Conservation (phyloP, 495 filamentous ascomycete species). For the Neurospora sp. region DNA sequence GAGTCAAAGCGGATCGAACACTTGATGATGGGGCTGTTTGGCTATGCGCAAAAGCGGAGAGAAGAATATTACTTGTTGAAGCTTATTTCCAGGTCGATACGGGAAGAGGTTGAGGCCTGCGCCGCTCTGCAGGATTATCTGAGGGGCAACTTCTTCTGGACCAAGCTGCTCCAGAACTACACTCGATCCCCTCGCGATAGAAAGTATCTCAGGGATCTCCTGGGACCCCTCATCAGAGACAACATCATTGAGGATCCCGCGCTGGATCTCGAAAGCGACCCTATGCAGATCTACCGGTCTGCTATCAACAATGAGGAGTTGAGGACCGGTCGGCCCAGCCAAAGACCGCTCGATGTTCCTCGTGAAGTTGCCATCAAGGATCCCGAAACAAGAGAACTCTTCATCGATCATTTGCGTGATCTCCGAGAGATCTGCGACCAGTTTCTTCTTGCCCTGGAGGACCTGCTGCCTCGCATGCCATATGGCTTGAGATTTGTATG, state of each 20-base stretch:
- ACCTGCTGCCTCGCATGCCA: constrained; percentile 76
- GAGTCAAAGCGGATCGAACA: constrained; percentile 87
- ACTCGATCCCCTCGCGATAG: constrained; percentile 85
- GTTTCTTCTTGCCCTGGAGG: constrained; percentile 71
- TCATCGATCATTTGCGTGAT: constrained; percentile 88
- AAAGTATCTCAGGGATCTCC: constrained; percentile 77
- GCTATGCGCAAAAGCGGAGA: constrained; percentile 89
- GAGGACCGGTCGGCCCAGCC: constrained; percentile 74
- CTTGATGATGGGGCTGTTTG: constrained; percentile 93
- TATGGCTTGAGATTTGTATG: constrained; percentile 88
- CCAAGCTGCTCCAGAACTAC: constrained; percentile 75
- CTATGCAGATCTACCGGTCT: constrained; percentile 92
- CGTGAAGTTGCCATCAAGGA: constrained; percentile 90
- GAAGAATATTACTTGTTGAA: constrained; percentile 97
- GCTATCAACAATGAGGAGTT: constrained; percentile 95
- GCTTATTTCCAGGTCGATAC: constrained; percentile 69
- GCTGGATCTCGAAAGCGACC: constrained; percentile 91
- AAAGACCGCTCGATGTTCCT: constrained; percentile 66
- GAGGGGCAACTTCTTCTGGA: constrained; percentile 87
- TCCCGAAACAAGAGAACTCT: constrained; percentile 78
- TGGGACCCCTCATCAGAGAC: constrained; percentile 73
- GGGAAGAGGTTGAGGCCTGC: constrained; percentile 75
- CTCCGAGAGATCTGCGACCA: constrained; percentile 88
- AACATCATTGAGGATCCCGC: constrained; percentile 86
- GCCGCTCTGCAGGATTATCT: constrained; percentile 71